These are phyloP conservation scores for Talaromyces sp. DNA, from an alignment of 2,329 filamentous ascomycete genomes.

Conservation along the genomic window DNA sequence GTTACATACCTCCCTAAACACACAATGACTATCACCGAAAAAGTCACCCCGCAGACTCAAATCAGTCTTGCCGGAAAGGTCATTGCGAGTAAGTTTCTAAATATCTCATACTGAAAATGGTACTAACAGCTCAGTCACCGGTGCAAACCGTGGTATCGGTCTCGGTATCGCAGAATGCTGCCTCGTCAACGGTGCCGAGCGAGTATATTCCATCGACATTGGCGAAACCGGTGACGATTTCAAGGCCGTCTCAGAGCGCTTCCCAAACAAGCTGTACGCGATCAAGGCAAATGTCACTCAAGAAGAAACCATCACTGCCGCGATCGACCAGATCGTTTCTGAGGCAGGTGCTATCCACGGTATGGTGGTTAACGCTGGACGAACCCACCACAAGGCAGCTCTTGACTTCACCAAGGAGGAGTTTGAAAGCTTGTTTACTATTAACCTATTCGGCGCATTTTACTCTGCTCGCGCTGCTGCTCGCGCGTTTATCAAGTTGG, in stretches of 20 bases:
- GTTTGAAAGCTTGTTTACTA: constrained; percentile 37
- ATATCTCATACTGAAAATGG: not conserved
- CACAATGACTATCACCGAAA: not conserved
- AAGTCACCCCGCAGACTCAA: not conserved
- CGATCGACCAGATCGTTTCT: constrained; percentile 40
- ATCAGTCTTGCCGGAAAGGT: not conserved
- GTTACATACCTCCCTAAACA: not conserved
- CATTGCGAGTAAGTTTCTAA: not conserved
- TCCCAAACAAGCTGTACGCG: constrained; percentile 43
- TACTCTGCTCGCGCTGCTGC: constrained; percentile 27
- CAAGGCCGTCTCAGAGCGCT: constrained; percentile 35
- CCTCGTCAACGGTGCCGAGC: constrained; percentile 43
- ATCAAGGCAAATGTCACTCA: constrained; percentile 46
- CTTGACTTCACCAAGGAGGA: constrained; percentile 40
- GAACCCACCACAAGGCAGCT: constrained; percentile 45
- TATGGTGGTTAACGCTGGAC: constrained; percentile 41
- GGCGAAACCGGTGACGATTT: constrained; percentile 32
- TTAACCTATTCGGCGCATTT: constrained; percentile 37
- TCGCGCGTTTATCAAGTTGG: constrained; percentile 38
- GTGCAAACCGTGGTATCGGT: constrained; percentile 40
- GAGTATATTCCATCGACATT: constrained; percentile 42
- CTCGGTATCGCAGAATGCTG: constrained; percentile 47
- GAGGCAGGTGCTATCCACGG: constrained; percentile 43
- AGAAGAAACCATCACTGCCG: constrained; percentile 39
- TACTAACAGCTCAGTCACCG: constrained; percentile 27